Conservation (phyloP, 192 early-diverging fungal species). For the Coemansia guatemalensis region DNA sequence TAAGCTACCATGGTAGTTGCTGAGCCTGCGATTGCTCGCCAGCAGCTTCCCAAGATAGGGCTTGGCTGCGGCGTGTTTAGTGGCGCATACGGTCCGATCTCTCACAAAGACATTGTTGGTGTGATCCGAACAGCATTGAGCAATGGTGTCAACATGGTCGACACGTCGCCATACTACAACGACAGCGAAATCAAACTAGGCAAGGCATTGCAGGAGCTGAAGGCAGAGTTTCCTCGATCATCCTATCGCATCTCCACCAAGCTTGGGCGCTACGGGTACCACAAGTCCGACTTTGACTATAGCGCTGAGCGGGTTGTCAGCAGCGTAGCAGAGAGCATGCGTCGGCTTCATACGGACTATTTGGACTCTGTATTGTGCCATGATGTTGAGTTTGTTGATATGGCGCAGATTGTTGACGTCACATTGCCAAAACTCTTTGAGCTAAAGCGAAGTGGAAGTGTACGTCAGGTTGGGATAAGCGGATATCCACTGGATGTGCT, state of each 20-base stretch:
- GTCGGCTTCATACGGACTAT: constrained; percentile 61
- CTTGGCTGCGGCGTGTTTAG: constrained; percentile 49
- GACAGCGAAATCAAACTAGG: constrained; percentile 68
- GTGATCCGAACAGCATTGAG: constrained; percentile 33
- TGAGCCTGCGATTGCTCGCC: not conserved
- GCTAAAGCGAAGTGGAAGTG: constrained; percentile 55
- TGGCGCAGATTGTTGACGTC: constrained; percentile 56
- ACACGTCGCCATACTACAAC: constrained; percentile 75
- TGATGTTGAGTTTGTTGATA: constrained; percentile 75
- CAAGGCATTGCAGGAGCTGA: constrained; percentile 54
- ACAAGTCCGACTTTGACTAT: constrained; percentile 65
- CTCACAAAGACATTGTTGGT: constrained; percentile 4
- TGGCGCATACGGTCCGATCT: constrained; percentile 36
- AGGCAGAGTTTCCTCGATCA: constrained; percentile 59
- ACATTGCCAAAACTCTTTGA: constrained; percentile 57
- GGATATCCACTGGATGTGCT: constrained; percentile 69
- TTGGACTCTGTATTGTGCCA: constrained; percentile 71
- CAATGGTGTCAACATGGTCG: constrained; percentile 64
- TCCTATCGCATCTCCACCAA: constrained; percentile 71
- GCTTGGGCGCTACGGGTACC: constrained; percentile 69
- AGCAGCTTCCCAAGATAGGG: constrained; percentile 7
- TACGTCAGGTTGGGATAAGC: constrained; percentile 68
- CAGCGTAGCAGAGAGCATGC: constrained; percentile 63
- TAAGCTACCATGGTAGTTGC: not conserved
- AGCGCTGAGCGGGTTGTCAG: constrained; percentile 47